Conservation (phyloP, 345 rosid species). For the Gossypium raimondii region DNA sequence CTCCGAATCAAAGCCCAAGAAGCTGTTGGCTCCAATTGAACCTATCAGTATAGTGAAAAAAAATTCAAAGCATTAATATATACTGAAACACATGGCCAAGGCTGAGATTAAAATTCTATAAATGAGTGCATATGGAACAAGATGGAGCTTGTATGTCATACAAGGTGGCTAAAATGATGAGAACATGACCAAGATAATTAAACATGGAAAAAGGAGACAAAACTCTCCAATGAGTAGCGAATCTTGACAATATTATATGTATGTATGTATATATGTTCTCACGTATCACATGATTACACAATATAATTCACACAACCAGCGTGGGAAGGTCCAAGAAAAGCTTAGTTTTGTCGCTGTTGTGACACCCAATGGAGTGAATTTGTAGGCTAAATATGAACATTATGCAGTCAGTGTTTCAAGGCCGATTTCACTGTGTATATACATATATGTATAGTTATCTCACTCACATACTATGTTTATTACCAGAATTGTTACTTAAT, state of each 20-base stretch:
- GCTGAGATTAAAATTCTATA: not conserved
- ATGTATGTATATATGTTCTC: too few species aligned
- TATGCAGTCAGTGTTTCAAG: not conserved
- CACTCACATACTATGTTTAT: not conserved
- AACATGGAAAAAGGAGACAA: not conserved
- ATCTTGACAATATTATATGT: not conserved
- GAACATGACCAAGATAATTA: not conserved
- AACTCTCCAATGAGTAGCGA: not conserved
- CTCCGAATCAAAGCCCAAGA: constrained; percentile 63
- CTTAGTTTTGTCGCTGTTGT: not conserved
- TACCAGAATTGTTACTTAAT: not conserved
- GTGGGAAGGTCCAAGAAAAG: not conserved
- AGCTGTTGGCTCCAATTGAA: constrained; percentile 87
- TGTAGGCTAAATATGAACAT: not conserved
- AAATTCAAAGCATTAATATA: not conserved
- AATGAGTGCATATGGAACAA: not conserved
- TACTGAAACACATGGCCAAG: too few species aligned
- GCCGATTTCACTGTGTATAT: not conserved
- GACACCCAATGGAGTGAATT: not conserved
- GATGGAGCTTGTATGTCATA: not conserved
- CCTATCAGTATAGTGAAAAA: constrained; percentile 40
- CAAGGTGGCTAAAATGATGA: not conserved
- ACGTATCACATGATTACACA: too few species aligned
- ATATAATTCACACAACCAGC: too few species aligned
- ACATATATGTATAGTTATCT: too few species aligned